These are phyloP conservation scores for Fusarium papillatum DNA, from an alignment of 2,329 filamentous ascomycete genomes.

Conservation along the genomic window DNA sequence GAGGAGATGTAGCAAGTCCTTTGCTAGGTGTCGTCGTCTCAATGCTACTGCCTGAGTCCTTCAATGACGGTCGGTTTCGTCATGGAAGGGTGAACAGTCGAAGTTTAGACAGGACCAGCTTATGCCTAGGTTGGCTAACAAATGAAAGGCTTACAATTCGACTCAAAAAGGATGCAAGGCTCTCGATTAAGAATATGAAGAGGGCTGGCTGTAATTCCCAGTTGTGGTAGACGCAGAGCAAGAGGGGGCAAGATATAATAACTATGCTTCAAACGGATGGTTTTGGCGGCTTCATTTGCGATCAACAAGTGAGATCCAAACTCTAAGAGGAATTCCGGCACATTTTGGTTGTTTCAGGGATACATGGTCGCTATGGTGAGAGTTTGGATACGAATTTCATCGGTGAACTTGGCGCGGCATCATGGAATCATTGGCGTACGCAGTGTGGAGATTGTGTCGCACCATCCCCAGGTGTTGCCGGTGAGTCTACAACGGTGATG, in stretches of 20 bases:
- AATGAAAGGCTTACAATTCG: slow-evolving; percentile 25
- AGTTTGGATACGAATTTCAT: too few species aligned
- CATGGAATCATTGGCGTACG: too few species aligned
- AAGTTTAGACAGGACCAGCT: background rate
- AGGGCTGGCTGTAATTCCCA: slow-evolving; percentile 6
- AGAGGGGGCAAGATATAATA: slow-evolving; percentile 14
- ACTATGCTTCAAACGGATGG: slow-evolving; percentile 6
- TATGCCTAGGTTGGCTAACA: slow-evolving; percentile 17
- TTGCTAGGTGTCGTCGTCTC: background rate
- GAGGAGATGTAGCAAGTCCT: background rate
- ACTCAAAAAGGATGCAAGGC: slow-evolving; percentile 34
- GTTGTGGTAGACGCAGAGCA: slow-evolving; percentile 28
- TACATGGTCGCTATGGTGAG: too few species aligned
- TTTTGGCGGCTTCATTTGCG: too few species aligned
- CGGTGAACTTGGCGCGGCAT: too few species aligned
- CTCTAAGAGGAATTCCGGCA: too few species aligned
- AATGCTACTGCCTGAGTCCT: background rate
- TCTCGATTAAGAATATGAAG: slow-evolving; percentile 8
- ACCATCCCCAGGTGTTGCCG: too few species aligned
- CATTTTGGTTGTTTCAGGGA: too few species aligned
- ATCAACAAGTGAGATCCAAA: too few species aligned
- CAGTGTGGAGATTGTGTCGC: too few species aligned
- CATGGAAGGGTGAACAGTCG: slow-evolving; percentile 8
- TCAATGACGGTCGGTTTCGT: background rate
- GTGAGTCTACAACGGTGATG: too few species aligned